Evolutionary conservation across 2,329 filamentous ascomycete genomes (phyloP), one percentile per base, ranked within the genome.

Genomic region (Aspergillus phoenicis): DNA sequence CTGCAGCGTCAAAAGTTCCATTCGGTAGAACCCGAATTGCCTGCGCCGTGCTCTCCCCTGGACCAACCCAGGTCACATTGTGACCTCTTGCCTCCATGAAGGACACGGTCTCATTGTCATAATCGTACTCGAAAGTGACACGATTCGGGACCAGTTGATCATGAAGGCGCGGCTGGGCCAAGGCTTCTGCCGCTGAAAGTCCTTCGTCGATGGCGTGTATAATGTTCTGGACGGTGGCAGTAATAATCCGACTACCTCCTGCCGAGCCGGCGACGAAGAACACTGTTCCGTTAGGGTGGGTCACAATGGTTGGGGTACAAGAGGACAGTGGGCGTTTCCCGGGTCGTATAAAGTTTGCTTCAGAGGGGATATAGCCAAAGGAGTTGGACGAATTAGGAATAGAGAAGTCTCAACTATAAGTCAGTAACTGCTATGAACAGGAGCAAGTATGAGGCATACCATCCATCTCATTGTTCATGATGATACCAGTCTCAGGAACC

Each of bases 181-280:
- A 80, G 0, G 91, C 89, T 54, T 89, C 79, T 0, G 78, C 75
- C 5, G 88, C 82, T 0, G 83, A 85, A 75, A 88, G 80, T 13
- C 81, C 80, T 63, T 86, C 83, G 69, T 94, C 89, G 2, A 96
- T 78, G 5, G 91, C 82, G 70, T 91, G 85, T 78, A 91, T 89
- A 5, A 93, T 78, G 41, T 88, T 87, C 72, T 92, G 91, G 7
- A 91, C 83, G 0, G 90, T 93, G 3, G 90, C 80, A 0, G 91
- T 94, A 72, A 93, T 91, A 78, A 97, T 97, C 28, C 91, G 85
- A 20, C 87, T 91, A 3, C 92, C 93, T 33, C 93, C 93, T 0
- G 92, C 91, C 0, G 91, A 89, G 43, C 91, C 91, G 7, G 91
- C 84, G 58, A 87, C 80, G 59, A 90, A 85, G 71, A 88, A 89